Evolutionary conservation across 2,329 filamentous ascomycete genomes (phyloP).

Genomic region (Chaetomiaceae sp.): DNA sequence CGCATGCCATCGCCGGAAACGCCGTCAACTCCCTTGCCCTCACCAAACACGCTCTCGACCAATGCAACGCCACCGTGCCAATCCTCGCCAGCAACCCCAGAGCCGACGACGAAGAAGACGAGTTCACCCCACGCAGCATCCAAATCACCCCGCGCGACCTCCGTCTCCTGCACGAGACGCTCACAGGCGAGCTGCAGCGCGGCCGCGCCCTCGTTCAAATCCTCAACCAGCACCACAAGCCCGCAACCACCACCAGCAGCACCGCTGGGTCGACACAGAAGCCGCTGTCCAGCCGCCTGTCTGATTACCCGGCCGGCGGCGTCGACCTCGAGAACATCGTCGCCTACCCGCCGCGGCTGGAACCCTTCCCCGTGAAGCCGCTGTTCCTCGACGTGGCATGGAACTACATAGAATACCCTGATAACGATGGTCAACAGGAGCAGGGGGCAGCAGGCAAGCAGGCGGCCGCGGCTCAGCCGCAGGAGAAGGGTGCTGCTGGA

Average conservation of each 20-base stretch:
- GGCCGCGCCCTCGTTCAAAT: slow-evolving; percentile 83
- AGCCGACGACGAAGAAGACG: slow-evolving; percentile 29
- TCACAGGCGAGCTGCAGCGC: slow-evolving; percentile 68
- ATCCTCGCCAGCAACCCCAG: slow-evolving; percentile 36
- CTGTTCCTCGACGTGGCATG: slow-evolving; percentile 94
- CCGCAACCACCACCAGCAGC: slow-evolving; percentile 25
- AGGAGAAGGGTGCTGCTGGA: slow-evolving; percentile 6
- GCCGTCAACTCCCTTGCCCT: slow-evolving; percentile 79
- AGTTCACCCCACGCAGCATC: slow-evolving; percentile 56
- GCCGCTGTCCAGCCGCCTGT: slow-evolving; percentile 68
- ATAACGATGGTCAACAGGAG: slow-evolving; percentile 44
- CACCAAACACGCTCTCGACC: slow-evolving; percentile 62
- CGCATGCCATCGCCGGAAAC: slow-evolving; percentile 68
- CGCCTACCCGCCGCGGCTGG: slow-evolving; percentile 76
- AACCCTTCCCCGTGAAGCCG: slow-evolving; percentile 84
- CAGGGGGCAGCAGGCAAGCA: slow-evolving; percentile 7
- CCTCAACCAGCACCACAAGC: slow-evolving; percentile 51
- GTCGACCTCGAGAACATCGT: slow-evolving; percentile 77
- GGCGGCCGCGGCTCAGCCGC: slow-evolving; percentile 5
- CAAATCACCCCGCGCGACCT: slow-evolving; percentile 56
- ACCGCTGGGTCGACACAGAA: slow-evolving; percentile 30
- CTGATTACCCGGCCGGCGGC: slow-evolving; percentile 64
- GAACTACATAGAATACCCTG: slow-evolving; percentile 94
- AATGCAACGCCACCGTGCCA: slow-evolving; percentile 48
- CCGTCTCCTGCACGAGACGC: slow-evolving; percentile 51